A percentile compares a stretch with the other conserved stretches of the same genome.
Conservation (phyloP, 495 filamentous ascomycete species). For the Chaetomium fimeti region DNA sequence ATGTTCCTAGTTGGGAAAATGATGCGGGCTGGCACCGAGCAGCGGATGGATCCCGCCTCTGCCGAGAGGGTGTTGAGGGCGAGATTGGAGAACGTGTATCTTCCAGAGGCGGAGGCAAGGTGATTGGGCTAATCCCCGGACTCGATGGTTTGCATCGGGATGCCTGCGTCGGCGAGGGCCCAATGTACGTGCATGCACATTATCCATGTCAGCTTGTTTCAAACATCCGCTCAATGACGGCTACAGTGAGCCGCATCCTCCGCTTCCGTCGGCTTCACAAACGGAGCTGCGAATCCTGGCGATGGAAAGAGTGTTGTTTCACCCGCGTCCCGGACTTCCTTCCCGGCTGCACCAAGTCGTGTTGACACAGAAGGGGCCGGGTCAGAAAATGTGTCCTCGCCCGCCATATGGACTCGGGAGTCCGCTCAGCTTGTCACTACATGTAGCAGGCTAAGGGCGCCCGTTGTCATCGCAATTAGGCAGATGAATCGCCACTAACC, state of each 20-base stretch:
- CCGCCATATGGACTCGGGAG: no score
- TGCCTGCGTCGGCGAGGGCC: neutral
- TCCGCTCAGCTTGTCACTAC: no score
- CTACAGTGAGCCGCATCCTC: neutral
- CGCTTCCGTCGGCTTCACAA: neutral
- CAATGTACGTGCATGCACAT: neutral
- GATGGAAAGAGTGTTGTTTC: neutral
- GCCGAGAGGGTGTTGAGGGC: constrained; percentile 65
- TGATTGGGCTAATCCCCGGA: neutral
- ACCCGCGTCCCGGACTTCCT: no score
- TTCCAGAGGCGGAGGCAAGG: constrained; percentile 2
- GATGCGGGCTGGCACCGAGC: constrained; percentile 73
- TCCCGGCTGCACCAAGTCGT: no score
- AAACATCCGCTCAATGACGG: neutral
- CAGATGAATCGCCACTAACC: no score
- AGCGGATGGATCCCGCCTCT: constrained; percentile 70
- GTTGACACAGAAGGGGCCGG: no score
- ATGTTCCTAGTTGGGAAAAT: constrained; percentile 89
- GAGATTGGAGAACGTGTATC: constrained; percentile 31
- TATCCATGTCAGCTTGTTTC: neutral
- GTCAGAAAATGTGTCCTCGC: no score
- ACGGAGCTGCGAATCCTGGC: neutral
- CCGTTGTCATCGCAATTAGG: no score
- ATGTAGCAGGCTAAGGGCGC: no score
- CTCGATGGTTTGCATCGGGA: neutral